phyloP scores from a whole-genome alignment of 1,284 basidiomycete genomes.

The Rhodotorula mucilaginosa region DNA sequence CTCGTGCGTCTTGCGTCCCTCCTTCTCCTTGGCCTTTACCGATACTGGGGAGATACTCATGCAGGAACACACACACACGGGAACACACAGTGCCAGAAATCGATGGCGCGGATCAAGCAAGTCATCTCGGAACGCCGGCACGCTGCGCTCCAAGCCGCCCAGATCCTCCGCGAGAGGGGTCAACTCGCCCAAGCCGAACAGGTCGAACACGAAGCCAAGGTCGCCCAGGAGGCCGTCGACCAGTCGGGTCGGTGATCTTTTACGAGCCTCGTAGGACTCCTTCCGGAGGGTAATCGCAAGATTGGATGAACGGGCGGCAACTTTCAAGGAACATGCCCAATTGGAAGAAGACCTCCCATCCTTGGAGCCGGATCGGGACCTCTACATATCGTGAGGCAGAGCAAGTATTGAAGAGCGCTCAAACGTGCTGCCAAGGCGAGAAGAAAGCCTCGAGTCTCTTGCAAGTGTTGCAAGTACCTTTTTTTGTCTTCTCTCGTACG shows the following conservation, averaged over 20 bases:
- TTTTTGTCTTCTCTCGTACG: too few relatives aligned
- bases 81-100: constrained; percentile 72
- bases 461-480: too few relatives aligned
- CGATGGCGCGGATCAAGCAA: constrained; percentile 95
- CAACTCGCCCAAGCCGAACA: constrained; percentile 13
- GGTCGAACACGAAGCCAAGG: constrained; percentile 13
- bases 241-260: background rate
- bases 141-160: constrained; percentile 68
- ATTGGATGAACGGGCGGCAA: too few relatives aligned
- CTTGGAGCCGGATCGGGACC: too few relatives aligned
- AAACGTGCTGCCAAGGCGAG: too few relatives aligned
- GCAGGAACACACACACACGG: background rate
- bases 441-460: too few relatives aligned
- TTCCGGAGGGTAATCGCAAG: too few relatives aligned
- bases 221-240: background rate
- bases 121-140: constrained; percentile 87
- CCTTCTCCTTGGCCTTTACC: background rate
- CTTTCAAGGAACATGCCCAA: too few relatives aligned
- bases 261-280: too few relatives aligned
- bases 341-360: too few relatives aligned
- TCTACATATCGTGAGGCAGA: too few relatives aligned
- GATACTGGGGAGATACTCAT: background rate
- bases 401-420: too few relatives aligned
- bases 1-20: constrained; percentile 18
- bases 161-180: constrained; percentile 42